Evolutionary conservation across 2,329 filamentous ascomycete species (phyloP).

Genomic region (Aspergillus unguis): DNA sequence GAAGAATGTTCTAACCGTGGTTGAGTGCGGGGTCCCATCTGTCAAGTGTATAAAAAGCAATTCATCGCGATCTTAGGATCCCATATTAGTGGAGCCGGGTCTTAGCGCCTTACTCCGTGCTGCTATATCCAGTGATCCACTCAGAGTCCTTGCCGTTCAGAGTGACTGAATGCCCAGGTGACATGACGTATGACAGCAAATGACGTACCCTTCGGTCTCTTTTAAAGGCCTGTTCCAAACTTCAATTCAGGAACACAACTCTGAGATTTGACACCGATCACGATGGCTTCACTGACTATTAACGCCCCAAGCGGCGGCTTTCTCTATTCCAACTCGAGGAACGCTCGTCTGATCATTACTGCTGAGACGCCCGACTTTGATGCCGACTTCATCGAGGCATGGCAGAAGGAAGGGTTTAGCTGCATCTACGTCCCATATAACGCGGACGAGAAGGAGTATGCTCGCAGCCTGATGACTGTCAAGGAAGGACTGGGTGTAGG

Average conservation of each 20-base stretch:
- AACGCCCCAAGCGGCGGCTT: constrained; percentile 32
- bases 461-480: constrained; percentile 49
- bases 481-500: constrained; percentile 54
- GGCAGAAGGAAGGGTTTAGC: constrained; percentile 60
- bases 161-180: background rate
- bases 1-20: background rate
- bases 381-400: constrained; percentile 50
- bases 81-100: too few relatives aligned
- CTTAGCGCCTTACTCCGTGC: too few relatives aligned
- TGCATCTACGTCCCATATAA: constrained; percentile 57
- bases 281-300: constrained; percentile 35
- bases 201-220: constrained; percentile 6
- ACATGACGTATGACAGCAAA: constrained; percentile 2
- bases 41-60: background rate
- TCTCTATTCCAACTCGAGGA: constrained; percentile 30
- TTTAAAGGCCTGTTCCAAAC: background rate
- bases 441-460: constrained; percentile 50
- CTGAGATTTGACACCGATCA: background rate
- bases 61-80: background rate
- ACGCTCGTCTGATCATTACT: constrained; percentile 33
- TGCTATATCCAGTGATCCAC: too few relatives aligned
- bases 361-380: constrained; percentile 49
- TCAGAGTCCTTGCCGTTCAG: background rate
- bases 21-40: background rate
- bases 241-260: constrained; percentile 1